Base-by-base conservation (phyloP, 257 asterid genomes). In the Leptodermis oblonga region DNA sequence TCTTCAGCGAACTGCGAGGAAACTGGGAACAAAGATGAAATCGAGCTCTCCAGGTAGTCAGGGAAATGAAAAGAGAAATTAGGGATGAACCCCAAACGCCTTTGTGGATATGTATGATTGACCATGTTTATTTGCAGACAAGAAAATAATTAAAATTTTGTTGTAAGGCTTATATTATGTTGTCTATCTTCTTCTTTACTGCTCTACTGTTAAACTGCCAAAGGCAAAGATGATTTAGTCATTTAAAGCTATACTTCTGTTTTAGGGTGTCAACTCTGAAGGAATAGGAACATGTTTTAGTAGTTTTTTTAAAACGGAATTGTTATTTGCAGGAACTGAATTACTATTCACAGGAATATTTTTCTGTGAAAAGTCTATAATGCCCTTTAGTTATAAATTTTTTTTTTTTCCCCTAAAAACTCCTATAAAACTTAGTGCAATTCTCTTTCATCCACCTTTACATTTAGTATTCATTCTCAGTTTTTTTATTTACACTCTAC, bases 1-100 rank as follows among this genome's bases (percentile, higher is more conserved):
- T 51, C 46, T 81, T 62, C 86, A 78, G 62, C 86, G 88, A 62
- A 75, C 82, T n/a, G 95, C 68, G 22, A 86, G 90, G 86, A 93
- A 75, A 76, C 69, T 91, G 72, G 96, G 88, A 67, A 77, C 86
- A 48, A 87, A 65, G 78, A 61, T 61, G 60, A 79, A 73, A 61
- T 70, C 78, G 17, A 45, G 68, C 67, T 75, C 88, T 76, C 81
- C 86, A 18, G 62, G 70, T 65, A 26, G 76, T 45, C 78, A 61
- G 72, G 89, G 77, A 67, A 77, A 66, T 80, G 66, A 74, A 72
- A 79, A 78, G 80, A 76, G 72, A 15, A 68, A 72, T 43, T 68
- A 81, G 74, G 79, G 81, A 81, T 84, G 81, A 81, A 28, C 39
- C 28, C n/a, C n/a, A 7, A 20, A 14, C 25, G 61, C 49, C 60